Conservation (phyloP, 2,329 filamentous ascomycete species). For the Hymenoscyphus linearis region DNA sequence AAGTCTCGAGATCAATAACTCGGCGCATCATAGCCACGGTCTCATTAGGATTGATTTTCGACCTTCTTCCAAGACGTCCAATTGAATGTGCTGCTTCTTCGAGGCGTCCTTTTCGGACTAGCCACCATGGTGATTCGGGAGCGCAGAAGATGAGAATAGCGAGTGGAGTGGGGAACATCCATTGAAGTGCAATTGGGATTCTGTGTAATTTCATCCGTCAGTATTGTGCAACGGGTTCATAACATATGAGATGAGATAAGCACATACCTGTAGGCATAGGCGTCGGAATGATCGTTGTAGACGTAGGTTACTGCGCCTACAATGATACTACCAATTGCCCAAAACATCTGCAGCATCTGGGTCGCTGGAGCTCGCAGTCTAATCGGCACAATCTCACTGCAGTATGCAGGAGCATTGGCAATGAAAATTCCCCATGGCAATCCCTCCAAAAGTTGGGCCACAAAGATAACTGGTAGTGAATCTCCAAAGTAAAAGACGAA, state of each 20-base stretch:
- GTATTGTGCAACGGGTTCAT: slow-evolving; percentile 8
- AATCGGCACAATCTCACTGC: slow-evolving; percentile 55
- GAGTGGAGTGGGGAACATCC: slow-evolving; percentile 48
- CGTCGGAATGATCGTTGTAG: slow-evolving; percentile 38
- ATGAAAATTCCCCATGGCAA: slow-evolving; percentile 63
- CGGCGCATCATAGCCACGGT: slow-evolving; percentile 55
- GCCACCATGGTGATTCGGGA: slow-evolving; percentile 43
- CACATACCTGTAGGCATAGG: slow-evolving; percentile 40
- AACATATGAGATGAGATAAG: slow-evolving; percentile 1
- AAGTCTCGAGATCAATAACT: slow-evolving; percentile 49
- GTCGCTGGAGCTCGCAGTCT: slow-evolving; percentile 52
- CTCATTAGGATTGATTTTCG: slow-evolving; percentile 37
- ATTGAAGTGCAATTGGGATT: slow-evolving; percentile 46
- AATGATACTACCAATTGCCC: slow-evolving; percentile 57
- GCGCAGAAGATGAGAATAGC: slow-evolving; percentile 43
- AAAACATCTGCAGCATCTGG: slow-evolving; percentile 62
- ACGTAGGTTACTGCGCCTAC: slow-evolving; percentile 51
- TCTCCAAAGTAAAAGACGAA: slow-evolving; percentile 41
- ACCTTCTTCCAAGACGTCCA: slow-evolving; percentile 43
- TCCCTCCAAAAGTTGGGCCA: slow-evolving; percentile 53
- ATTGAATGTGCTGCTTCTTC: slow-evolving; percentile 40
- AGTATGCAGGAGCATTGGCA: slow-evolving; percentile 59
- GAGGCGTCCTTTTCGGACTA: slow-evolving; percentile 40
- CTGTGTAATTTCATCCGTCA: slow-evolving; percentile 27
- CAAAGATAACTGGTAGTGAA: slow-evolving; percentile 41